These are phyloP conservation scores for Phoma sp. DNA, from an alignment of 2,329 filamentous ascomycete genomes.

Conservation along the genomic window DNA sequence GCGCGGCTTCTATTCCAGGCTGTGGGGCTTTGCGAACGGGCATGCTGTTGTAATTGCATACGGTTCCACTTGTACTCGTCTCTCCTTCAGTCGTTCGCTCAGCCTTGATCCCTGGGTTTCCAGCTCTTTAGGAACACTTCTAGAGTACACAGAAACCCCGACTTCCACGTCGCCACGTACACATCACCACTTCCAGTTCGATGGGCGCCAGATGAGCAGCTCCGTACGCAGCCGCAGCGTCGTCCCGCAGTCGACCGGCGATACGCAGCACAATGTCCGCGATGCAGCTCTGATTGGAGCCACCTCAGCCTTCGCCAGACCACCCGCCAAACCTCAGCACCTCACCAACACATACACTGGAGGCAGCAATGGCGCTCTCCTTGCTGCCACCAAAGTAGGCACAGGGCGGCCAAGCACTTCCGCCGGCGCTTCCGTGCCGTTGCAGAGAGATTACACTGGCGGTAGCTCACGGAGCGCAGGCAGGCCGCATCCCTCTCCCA, in stretches of 20 bases:
- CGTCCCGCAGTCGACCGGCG: slow-evolving; percentile 40
- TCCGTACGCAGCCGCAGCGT: slow-evolving; percentile 39
- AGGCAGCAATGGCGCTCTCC: slow-evolving; percentile 52
- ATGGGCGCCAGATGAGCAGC: slow-evolving; percentile 48
- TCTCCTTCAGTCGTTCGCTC: slow-evolving; percentile 9
- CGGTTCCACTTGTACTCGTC: slow-evolving; percentile 12
- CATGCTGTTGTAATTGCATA: slow-evolving; percentile 12
- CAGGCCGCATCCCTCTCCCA: slow-evolving; percentile 34
- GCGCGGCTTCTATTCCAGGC: slow-evolving; percentile 4
- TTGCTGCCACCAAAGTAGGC: slow-evolving; percentile 53
- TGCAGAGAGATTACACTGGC: slow-evolving; percentile 42
- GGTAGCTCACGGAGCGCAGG: slow-evolving; percentile 32
- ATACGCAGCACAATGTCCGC: slow-evolving; percentile 46
- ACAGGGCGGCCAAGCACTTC: slow-evolving; percentile 29
- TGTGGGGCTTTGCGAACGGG: background rate
- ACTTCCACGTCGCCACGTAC: background rate
- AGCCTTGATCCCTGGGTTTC: background rate
- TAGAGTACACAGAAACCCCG: background rate
- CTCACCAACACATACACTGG: slow-evolving; percentile 49
- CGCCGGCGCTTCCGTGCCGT: slow-evolving; percentile 24
- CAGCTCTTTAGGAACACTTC: background rate
- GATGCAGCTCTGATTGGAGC: slow-evolving; percentile 59
- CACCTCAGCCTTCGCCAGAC: slow-evolving; percentile 56
- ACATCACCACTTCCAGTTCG: slow-evolving; percentile 24
- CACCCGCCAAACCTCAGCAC: slow-evolving; percentile 50